Base-by-base conservation (phyloP, 1,284 basidiomycete species). In the Ceratobasidium sp. region DNA sequence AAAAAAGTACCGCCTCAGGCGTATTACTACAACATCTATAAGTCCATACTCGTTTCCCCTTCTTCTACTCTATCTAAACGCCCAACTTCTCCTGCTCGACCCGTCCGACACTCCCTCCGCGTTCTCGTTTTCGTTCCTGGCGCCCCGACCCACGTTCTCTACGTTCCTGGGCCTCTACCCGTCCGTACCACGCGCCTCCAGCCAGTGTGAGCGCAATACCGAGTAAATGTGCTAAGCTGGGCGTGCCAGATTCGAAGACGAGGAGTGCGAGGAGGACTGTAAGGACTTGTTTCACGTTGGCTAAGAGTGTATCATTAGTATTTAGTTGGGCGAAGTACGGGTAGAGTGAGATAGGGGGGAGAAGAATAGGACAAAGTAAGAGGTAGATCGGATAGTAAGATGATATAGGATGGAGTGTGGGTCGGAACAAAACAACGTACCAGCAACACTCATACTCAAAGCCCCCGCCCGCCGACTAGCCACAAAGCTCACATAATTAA, bases 221-320 rank as follows among this genome's bases (percentile, higher is more conserved):
- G 41, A 93, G 78, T 19, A 88, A 89, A 80, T 98, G 98, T 75
- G 87, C 22, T 31, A 50, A 33, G 56, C 66, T 87, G 31, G 87
- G 84, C 81, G 98, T 94, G 11, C 88, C 88, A 62, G 97, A 83
- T 80, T 96, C 84, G 83, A 98, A 98, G 44, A 97, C 87, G 47
- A 88, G 79, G 11, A 98, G 93, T 0, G 95, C 94, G 66, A 92
- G 89, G 1, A 96, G 85, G 77, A 98, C 91, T 1, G 96, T 97
- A 76, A 98, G 82, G n/a, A 96, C 96, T 81, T 98, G 96, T 84
- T 98, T 98, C 74, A 96, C 89, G 80, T 96, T 96, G 66, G 91
- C 94, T 93, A 78, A 8, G 54, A 73, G 15, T 14, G 24, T 64
- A 27, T 5, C 36, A 7, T n/a, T 19, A 24, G 24, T 53, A 4